These are phyloP conservation scores for Gyromitra esculenta DNA, from an alignment of 2,329 filamentous ascomycete genomes.

Conservation along the genomic window DNA sequence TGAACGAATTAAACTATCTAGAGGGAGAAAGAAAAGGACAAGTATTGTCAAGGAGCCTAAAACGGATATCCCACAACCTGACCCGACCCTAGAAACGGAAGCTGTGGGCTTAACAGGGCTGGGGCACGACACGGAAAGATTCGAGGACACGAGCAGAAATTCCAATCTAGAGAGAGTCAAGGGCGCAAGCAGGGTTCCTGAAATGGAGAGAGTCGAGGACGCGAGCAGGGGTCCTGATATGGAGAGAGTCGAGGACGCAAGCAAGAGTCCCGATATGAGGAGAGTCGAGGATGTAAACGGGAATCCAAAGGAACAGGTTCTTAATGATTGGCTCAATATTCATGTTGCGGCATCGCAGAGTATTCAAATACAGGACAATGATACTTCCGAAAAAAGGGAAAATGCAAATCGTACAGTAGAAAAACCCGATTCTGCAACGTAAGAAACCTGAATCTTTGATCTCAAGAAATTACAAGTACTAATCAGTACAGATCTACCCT, in stretches of 20 bases:
- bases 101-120: neutral
- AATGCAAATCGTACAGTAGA: slow-evolving; percentile 3
- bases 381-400: neutral
- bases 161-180: neutral
- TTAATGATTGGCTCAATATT: slow-evolving; percentile 34
- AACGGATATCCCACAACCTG: neutral
- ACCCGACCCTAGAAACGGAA: neutral
- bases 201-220: slow-evolving; percentile 8
- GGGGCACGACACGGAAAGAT: slow-evolving; percentile 3
- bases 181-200: neutral
- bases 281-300: neutral
- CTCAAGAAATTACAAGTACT: slow-evolving; percentile 22
- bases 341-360: slow-evolving; percentile 44
- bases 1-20: slow-evolving; percentile 15
- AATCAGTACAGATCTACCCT: slow-evolving; percentile 13
- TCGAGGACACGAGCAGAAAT: neutral
- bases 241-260: slow-evolving; percentile 15
- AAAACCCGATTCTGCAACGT: slow-evolving; percentile 10
- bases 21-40: slow-evolving; percentile 26
- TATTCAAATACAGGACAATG: neutral
- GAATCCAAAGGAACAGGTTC: slow-evolving; percentile 24
- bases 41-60: slow-evolving; percentile 13
- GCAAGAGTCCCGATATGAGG: too few relatives aligned
- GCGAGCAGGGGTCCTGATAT: neutral
- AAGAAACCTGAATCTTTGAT: slow-evolving; percentile 1